Evolutionary conservation across 345 rosid genomes (phyloP).

Genomic region (Citrus inodora): DNA sequence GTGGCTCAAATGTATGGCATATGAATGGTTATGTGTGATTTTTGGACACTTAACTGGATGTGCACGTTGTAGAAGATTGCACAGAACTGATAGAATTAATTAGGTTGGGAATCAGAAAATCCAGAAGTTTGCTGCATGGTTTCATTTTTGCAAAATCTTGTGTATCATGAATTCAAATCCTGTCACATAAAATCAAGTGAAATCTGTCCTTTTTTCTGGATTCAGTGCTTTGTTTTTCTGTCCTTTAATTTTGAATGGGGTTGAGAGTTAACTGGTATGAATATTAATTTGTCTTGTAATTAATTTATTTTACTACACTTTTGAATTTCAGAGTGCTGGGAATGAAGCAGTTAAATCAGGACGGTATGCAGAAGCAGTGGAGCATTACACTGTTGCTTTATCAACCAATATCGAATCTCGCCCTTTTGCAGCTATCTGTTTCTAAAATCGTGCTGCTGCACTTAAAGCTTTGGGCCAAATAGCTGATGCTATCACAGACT

Average conservation of each 20-base stretch:
- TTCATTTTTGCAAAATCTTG: background rate
- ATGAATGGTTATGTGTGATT: background rate
- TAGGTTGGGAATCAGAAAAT: background rate
- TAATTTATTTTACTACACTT: slow-evolving; percentile 7
- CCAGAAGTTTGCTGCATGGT: background rate
- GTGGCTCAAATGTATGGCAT: background rate
- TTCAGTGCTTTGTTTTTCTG: background rate
- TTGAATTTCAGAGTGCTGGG: slow-evolving; percentile 60
- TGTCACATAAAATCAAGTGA: background rate
- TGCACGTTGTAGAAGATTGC: background rate
- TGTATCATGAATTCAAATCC: background rate
- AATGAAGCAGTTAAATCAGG: slow-evolving; percentile 76
- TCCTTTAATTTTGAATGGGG: background rate
- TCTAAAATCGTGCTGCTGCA: slow-evolving; percentile 95
- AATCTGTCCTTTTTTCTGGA: background rate
- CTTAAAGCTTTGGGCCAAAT: slow-evolving; percentile 80
- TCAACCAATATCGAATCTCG: slow-evolving; percentile 77
- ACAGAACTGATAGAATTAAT: background rate
- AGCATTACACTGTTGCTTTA: slow-evolving; percentile 74
- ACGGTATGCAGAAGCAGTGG: slow-evolving; percentile 70
- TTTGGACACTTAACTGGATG: background rate
- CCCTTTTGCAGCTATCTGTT: slow-evolving; percentile 87
- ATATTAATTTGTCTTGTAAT: background rate
- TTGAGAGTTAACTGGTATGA: background rate
- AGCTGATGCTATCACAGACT: slow-evolving; percentile 92